Evolutionary conservation across 768 basidiomycete genomes (phyloP).

Genomic region (Termitomyces titanicus): DNA sequence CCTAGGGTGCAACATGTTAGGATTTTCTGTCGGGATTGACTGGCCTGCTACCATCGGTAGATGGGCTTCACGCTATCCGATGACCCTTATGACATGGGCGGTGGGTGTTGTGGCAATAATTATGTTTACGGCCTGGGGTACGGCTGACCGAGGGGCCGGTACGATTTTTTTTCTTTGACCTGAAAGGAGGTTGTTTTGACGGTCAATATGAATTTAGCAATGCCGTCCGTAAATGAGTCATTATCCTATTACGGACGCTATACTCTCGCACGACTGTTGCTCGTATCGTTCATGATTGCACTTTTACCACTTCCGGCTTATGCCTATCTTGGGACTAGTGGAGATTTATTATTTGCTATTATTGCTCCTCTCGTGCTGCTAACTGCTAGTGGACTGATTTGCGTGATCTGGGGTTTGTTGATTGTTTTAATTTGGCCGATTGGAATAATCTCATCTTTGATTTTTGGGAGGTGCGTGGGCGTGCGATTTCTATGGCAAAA

Average conservation of each 20-base stretch:
- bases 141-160: constrained; percentile 26
- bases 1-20: constrained; percentile 40
- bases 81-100: constrained; percentile 68
- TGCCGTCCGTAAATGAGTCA: constrained; percentile 49
- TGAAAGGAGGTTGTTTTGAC: not conserved
- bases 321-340: constrained; percentile 60
- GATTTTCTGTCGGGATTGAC: constrained; percentile 59
- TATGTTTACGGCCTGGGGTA: constrained; percentile 51
- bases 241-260: constrained; percentile 38
- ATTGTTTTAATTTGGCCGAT: constrained; percentile 44
- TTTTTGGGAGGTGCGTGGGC: constrained; percentile 34
- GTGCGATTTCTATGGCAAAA: not conserved
- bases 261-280: constrained; percentile 40
- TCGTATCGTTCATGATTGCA: constrained; percentile 40
- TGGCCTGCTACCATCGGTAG: constrained; percentile 70
- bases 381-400: constrained; percentile 64
- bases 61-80: constrained; percentile 70
- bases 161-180: not conserved
- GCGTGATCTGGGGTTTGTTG: constrained; percentile 55
- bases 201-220: constrained; percentile 24
- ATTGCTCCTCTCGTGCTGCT: constrained; percentile 57
- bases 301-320: constrained; percentile 53
- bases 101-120: constrained; percentile 64
- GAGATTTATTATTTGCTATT: constrained; percentile 41
- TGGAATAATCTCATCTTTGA: constrained; percentile 24